phyloP scores from a whole-genome alignment of 2,329 filamentous ascomycete genomes.

The Colletotrichum tamarilloi region DNA sequence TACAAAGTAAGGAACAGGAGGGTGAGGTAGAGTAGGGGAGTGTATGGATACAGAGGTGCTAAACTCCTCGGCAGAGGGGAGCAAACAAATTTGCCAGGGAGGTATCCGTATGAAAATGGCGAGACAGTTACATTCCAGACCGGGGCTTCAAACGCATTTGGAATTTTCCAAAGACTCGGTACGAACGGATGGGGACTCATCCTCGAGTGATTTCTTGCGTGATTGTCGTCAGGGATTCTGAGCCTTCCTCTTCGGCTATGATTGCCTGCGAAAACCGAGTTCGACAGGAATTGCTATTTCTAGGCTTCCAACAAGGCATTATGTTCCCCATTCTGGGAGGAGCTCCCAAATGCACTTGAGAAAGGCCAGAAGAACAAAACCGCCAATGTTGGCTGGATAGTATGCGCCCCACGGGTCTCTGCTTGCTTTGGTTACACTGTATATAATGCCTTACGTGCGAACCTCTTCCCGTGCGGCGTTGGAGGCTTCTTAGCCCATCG shows the following conservation, averaged over 20 bases:
- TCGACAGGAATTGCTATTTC: neutral
- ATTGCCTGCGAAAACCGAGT: neutral
- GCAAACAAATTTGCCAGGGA: neutral
- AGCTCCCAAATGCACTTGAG: neutral
- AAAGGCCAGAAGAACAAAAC: neutral
- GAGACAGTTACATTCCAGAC: neutral
- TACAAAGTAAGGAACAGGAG: too few relatives aligned
- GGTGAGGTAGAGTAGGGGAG: neutral
- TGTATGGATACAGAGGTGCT: neutral
- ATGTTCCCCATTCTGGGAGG: neutral
- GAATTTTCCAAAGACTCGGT: slow-evolving; percentile 27
- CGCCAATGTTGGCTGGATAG: neutral
- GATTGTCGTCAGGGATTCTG: slow-evolving; percentile 26
- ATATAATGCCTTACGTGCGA: neutral
- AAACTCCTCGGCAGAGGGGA: neutral
- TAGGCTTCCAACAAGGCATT: too few relatives aligned
- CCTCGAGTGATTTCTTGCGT: slow-evolving; percentile 20
- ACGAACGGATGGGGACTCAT: slow-evolving; percentile 33
- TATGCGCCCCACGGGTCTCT: neutral
- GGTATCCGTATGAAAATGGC: neutral
- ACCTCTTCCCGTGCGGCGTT: neutral
- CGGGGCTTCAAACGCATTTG: slow-evolving; percentile 20
- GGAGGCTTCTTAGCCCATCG: neutral
- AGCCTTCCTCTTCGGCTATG: neutral
- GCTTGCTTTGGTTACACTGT: neutral